Conservation (phyloP, 202 grass and related monocot genomes). For the Panicum hallii region DNA sequence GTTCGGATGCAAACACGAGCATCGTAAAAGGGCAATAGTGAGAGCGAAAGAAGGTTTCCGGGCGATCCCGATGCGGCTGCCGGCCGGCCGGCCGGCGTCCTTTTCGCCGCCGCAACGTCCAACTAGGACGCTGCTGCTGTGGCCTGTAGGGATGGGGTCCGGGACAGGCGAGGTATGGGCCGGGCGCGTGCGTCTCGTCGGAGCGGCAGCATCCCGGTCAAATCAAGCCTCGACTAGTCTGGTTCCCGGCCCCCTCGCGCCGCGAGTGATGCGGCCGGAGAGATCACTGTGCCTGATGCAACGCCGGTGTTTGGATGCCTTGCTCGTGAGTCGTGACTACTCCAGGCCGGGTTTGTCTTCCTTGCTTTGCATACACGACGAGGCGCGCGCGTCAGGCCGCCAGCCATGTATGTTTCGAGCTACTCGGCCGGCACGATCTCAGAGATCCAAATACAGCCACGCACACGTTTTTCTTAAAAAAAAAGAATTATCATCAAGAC, state of each 20-base stretch:
- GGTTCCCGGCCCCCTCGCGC: background rate
- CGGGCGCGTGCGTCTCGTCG: slow-evolving; percentile 50
- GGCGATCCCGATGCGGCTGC: background rate
- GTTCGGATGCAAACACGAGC: background rate
- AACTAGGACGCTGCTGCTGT: slow-evolving; percentile 13
- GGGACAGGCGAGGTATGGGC: slow-evolving; percentile 33
- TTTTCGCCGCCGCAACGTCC: slow-evolving; percentile 24
- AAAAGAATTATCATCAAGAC: no score
- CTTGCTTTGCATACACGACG: background rate
- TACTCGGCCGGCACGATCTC: no score
- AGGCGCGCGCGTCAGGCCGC: no score
- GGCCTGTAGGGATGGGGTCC: background rate
- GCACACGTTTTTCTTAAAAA: no score
- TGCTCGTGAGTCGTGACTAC: slow-evolving; percentile 58
- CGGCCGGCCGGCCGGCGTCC: slow-evolving; percentile 33
- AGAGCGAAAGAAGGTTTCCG: slow-evolving; percentile 18
- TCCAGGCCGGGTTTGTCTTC: background rate
- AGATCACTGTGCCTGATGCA: slow-evolving; percentile 44
- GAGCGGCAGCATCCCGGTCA: slow-evolving; percentile 50
- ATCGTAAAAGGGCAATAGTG: background rate
- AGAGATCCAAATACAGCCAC: no score
- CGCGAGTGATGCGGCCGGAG: slow-evolving; percentile 32
- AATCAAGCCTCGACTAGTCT: slow-evolving; percentile 52
- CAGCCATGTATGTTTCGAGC: no score
- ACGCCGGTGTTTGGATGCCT: slow-evolving; percentile 17